Evolutionary conservation across 768 basidiomycete genomes (phyloP).

Genomic region (Hygrophorus russula): DNA sequence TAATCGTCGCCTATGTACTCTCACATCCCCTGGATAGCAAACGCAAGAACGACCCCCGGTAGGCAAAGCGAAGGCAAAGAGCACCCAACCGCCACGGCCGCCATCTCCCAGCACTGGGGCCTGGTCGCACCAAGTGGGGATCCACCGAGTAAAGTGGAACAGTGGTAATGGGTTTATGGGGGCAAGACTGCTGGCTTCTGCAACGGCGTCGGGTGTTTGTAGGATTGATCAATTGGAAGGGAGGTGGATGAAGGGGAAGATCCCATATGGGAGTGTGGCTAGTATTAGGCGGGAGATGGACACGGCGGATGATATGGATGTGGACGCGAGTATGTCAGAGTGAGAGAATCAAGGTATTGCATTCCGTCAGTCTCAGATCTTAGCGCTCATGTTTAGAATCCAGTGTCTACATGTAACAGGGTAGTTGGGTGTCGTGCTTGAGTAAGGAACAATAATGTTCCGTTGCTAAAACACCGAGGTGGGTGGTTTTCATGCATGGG

Average conservation of each 20-base stretch:
- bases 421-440: too few relatives aligned
- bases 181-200: slow-evolving; percentile 58
- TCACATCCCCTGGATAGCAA: slow-evolving; percentile 27
- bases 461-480: too few relatives aligned
- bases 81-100: neutral
- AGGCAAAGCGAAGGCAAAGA: slow-evolving; percentile 25
- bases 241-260: slow-evolving; percentile 54
- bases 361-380: too few relatives aligned
- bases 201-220: slow-evolving; percentile 77
- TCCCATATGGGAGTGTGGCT: slow-evolving; percentile 56
- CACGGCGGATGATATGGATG: slow-evolving; percentile 4
- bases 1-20: slow-evolving; percentile 4
- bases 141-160: slow-evolving; percentile 81
- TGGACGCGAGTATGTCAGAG: neutral
- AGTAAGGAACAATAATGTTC: too few relatives aligned
- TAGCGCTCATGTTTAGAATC: too few relatives aligned
- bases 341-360: too few relatives aligned
- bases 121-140: slow-evolving; percentile 71
- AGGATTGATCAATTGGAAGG: slow-evolving; percentile 75
- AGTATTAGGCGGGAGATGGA: slow-evolving; percentile 46
- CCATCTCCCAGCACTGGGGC: slow-evolving; percentile 40
- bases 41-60: slow-evolving; percentile 32
- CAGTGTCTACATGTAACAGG: too few relatives aligned
- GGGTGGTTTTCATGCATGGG: too few relatives aligned
- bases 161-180: slow-evolving; percentile 52